Base-by-base conservation (phyloP, 2,329 filamentous ascomycete genomes). In the Colletotrichum paranaense region DNA sequence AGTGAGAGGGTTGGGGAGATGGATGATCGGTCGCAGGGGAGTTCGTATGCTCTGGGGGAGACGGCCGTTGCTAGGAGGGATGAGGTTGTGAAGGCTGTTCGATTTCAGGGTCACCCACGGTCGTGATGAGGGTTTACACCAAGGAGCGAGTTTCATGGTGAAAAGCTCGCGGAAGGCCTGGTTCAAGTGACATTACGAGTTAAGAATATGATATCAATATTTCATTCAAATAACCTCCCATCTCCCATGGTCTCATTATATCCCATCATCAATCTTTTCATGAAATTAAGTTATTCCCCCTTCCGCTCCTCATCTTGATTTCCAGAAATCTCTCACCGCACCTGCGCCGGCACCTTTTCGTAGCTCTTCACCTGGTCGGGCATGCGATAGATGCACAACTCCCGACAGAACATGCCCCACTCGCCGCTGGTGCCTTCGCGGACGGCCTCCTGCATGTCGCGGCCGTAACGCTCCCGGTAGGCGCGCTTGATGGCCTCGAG, bases 401-500 rank as follows among this genome's bases (percentile, higher is more conserved):
- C 90, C 76, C 92, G 85, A 79, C 93, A 95, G 80, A 97, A 97
- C 74, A 90, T 86, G 0, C 93, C 92, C 88, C 93, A 95, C 76
- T 96, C 92, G 1, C 92, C 91, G 75, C 89, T 91, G 0, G 94
- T 94, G 55, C 93, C 93, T 65, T 95, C 93, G 60, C 90, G 89
- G 49, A 99, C 91, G 56, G 94, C 94, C 58, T 94, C 91, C 79
- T 95, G 91, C 75, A 98, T 88, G 58, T 93, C 90, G 63, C 88
- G 85, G 5, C 89, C 88, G 82, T 98, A 98, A 74, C 95, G 92
- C 74, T 92, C 91, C 69, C 90, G 88, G 82, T 95, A 99, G 75
- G 95, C 94, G 38, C 85, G 84, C 87, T 97, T 97, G 67, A 98
- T 91, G 24, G 89, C 88, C 72, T 92, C 90, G 84, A 98, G 88